Evolutionary conservation across 306 rosid genomes (phyloP), one percentile per base, ranked within the genome.

Genomic region (Medicago arabica): DNA sequence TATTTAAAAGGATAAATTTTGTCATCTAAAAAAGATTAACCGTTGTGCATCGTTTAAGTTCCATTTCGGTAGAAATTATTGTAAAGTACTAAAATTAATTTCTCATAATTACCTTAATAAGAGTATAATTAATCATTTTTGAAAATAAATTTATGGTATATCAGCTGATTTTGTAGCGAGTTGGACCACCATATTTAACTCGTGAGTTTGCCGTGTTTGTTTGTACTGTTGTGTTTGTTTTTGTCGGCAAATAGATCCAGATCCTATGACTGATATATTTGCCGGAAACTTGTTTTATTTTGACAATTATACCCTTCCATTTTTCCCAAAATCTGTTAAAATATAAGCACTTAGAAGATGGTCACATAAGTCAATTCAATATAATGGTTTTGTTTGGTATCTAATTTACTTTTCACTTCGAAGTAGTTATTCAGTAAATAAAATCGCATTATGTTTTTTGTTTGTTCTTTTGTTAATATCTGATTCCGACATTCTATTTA

Each of bases 181-280:
- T 75, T 72, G 12, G 21, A 54, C 44, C 19, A 21, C 78, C 85
- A 76, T 76, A 80, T 79, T 81, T 13, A 43, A 78, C 83, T 76
- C 82, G 74, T 72, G 78, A 82, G 80, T 67, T 69, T 34, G 68
- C 71, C n/a, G 67, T 75, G 53, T 69, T 34, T 75, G 40, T 69
- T 49, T 28, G 79, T 17, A 51, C 53, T 11, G 66, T 53, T 54
- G 28, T 53, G 60, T 15, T 17, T 58, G 31, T 53, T 31, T 75
- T 55, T 49, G 89, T 86, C 90, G 86, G 93, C 83, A 74, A 75
- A 74, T 69, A 31, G 51, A 31, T 69, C 77, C 82, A 41, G 66
- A 21, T 71, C 50, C 46, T 31, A 28, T 38, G 40, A 51, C 80
- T 78, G 64, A 63, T 63, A 66, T 51, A 23, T 73, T 82, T 47